phyloP scores from a whole-genome alignment of 164 flowering plant genomes.

The Hamamelis virginiana region DNA sequence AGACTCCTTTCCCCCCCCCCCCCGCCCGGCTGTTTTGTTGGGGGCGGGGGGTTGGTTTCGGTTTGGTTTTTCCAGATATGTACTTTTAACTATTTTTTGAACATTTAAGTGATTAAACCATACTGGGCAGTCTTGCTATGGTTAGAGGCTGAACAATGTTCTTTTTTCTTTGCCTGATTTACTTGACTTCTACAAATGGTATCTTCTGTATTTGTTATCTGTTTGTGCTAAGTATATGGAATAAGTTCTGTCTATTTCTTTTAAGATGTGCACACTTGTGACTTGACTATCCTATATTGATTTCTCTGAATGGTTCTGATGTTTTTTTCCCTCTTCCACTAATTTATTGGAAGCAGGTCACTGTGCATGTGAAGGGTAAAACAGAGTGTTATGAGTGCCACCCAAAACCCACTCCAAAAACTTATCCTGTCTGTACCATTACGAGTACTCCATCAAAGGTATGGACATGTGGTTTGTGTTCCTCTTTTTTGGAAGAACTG shows the following conservation, averaged over 20 bases:
- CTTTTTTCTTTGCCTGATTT: neutral
- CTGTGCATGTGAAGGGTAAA: slow-evolving; percentile 89
- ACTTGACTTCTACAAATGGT: neutral
- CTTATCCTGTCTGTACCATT: slow-evolving; percentile 98
- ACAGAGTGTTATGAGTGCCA: slow-evolving; percentile 98
- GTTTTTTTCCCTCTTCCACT: neutral
- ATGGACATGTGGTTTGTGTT: neutral
- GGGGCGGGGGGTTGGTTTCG: too few relatives aligned
- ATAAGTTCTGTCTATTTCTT: neutral
- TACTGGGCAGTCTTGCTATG: too few relatives aligned
- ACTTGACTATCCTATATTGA: neutral
- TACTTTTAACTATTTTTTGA: too few relatives aligned
- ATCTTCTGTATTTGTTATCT: neutral
- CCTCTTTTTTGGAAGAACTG: neutral
- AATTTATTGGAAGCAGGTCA: slow-evolving; percentile 53
- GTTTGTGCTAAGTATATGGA: neutral
- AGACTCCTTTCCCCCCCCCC: too few relatives aligned
- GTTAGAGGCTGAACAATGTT: neutral
- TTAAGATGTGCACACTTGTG: neutral
- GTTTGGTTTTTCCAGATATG: too few relatives aligned
- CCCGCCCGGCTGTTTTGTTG: too few relatives aligned
- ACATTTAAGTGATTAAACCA: too few relatives aligned
- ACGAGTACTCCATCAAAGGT: slow-evolving; percentile 99
- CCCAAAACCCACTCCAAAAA: slow-evolving; percentile 90
- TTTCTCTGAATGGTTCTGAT: slow-evolving; percentile 3